Conservation (phyloP, 768 basidiomycete species). For the Collybiopsis confluens region DNA sequence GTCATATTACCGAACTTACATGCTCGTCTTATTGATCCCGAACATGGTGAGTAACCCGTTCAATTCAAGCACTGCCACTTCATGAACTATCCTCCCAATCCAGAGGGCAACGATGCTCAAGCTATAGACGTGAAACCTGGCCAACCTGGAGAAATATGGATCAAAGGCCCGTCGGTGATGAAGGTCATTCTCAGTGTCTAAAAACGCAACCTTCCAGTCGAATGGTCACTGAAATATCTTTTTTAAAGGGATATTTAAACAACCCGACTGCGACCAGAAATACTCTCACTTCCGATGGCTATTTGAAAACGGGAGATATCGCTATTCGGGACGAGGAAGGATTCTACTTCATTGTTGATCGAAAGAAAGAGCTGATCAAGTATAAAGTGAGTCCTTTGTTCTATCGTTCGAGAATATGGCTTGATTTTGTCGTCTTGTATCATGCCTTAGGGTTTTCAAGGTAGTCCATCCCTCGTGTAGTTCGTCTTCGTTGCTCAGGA, state of each 20-base stretch:
- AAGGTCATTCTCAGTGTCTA: constrained; percentile 28
- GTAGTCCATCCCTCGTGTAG: not conserved
- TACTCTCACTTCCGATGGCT: constrained; percentile 66
- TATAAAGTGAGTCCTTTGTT: constrained; percentile 45
- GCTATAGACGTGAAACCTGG: not conserved
- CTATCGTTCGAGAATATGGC: not conserved
- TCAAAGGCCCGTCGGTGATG: constrained; percentile 76
- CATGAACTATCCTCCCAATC: constrained; percentile 43
- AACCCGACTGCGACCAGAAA: constrained; percentile 66
- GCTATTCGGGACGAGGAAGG: constrained; percentile 64
- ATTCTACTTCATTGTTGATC: constrained; percentile 69
- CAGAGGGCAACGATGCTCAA: constrained; percentile 39
- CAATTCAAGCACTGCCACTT: constrained; percentile 8
- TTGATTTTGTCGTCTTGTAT: not conserved
- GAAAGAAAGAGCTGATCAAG: constrained; percentile 72
- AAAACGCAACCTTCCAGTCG: not conserved
- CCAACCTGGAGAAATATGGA: constrained; percentile 70
- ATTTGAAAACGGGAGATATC: constrained; percentile 91
- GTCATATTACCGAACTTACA: constrained; percentile 70
- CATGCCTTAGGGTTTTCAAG: not conserved
- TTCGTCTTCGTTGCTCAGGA: not conserved
- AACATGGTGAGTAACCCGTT: constrained; percentile 32
- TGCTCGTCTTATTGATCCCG: constrained; percentile 63
- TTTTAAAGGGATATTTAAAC: constrained; percentile 60
- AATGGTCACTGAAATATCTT: not conserved